Percentiles rank a stretch among this genome's conserved stretches.
Conservation (phyloP, 1,284 basidiomycete genomes). For the Leccinum pachyderme region DNA sequence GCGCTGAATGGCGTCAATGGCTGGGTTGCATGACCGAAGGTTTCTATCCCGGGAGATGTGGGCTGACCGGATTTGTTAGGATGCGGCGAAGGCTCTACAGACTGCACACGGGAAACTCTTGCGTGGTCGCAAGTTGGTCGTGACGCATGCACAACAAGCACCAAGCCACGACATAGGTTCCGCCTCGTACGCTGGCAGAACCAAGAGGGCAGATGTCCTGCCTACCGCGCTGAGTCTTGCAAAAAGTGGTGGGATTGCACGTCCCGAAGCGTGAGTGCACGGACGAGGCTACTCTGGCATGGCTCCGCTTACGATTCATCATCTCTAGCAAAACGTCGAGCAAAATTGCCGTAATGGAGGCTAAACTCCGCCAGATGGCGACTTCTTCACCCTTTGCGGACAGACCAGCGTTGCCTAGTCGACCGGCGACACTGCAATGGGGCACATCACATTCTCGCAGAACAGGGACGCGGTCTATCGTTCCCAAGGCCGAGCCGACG, state of each 20-base stretch:
- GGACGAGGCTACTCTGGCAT: not conserved
- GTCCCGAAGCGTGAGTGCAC: slow-evolving; percentile 59
- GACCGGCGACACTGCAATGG: slow-evolving; percentile 11
- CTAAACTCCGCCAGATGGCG: slow-evolving; percentile 84
- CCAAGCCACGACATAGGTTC: slow-evolving; percentile 45
- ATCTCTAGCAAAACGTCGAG: slow-evolving; percentile 61
- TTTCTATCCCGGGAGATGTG: slow-evolving; percentile 5
- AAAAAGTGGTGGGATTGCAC: slow-evolving; percentile 64
- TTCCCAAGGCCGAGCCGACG: not conserved
- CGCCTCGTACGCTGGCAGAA: slow-evolving; percentile 26
- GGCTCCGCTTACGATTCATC: slow-evolving; percentile 8
- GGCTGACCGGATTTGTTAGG: slow-evolving; percentile 49
- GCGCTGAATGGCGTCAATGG: slow-evolving; percentile 20
- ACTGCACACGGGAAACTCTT: slow-evolving; percentile 79
- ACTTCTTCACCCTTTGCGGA: slow-evolving; percentile 29
- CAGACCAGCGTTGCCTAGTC: slow-evolving; percentile 24
- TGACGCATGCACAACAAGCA: slow-evolving; percentile 87
- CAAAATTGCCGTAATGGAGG: slow-evolving; percentile 95
- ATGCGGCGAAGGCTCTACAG: slow-evolving; percentile 78
- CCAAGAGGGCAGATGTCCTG: slow-evolving; percentile 37
- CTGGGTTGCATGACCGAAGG: slow-evolving; percentile 22
- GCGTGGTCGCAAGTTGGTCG: slow-evolving; percentile 82
- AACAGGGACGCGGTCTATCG: not conserved
- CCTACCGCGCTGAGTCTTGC: slow-evolving; percentile 87
- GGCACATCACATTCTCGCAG: slow-evolving; percentile 1